Conservation (phyloP, 2,329 filamentous ascomycete genomes). For the Fusarium caatingaense region DNA sequence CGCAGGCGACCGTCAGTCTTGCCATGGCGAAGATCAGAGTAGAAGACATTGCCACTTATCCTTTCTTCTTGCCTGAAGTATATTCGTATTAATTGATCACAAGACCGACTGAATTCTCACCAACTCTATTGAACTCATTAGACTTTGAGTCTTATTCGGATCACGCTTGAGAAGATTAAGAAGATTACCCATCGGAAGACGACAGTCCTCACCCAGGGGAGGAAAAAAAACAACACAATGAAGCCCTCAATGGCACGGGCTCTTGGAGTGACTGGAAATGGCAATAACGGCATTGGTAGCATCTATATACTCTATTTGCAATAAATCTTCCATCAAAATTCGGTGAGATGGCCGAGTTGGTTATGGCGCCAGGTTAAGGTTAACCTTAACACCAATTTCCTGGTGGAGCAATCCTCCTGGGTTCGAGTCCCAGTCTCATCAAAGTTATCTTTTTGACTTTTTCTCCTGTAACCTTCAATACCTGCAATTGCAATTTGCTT, state of each 20-base stretch:
- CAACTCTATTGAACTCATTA: not conserved
- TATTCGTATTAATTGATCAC: not conserved
- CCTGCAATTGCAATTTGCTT: not conserved
- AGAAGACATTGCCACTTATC: not conserved
- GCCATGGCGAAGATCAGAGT: too few relatives aligned
- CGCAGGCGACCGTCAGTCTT: not conserved
- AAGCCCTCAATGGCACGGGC: not conserved
- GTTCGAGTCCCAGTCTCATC: constrained; percentile 40
- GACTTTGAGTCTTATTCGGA: too few relatives aligned
- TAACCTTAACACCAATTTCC: constrained; percentile 33
- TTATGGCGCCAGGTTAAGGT: constrained; percentile 39
- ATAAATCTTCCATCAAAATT: not conserved
- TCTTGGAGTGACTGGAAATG: not conserved
- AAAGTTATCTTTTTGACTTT: not conserved
- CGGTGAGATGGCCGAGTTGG: constrained; percentile 39
- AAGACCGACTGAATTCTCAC: not conserved
- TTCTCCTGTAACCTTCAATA: constrained; percentile 49
- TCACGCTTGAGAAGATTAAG: too few relatives aligned
- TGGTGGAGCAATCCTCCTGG: constrained; percentile 39
- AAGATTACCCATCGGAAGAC: not conserved
- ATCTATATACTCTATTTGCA: not conserved
- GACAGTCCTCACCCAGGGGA: not conserved
- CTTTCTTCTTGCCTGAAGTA: not conserved
- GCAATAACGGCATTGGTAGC: too few relatives aligned
- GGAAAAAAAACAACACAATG: not conserved